phyloP scores from a whole-genome alignment of 192 early-diverging fungal genomes.

The Backusella morwellensis region DNA sequence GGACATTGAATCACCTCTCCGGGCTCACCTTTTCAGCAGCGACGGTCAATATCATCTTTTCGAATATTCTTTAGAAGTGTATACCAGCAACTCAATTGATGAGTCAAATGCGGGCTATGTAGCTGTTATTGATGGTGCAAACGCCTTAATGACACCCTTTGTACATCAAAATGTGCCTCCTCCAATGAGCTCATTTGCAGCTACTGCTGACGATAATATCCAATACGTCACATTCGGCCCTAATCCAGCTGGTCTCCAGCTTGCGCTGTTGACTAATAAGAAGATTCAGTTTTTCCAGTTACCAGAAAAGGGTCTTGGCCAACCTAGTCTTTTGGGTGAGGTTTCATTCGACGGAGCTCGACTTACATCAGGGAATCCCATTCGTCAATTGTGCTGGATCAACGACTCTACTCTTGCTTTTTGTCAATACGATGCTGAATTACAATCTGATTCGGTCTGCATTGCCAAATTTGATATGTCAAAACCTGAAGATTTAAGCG shows the following conservation, averaged over 20 bases:
- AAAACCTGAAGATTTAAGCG: constrained; percentile 19
- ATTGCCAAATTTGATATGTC: constrained; percentile 42
- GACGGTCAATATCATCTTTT: constrained; percentile 38
- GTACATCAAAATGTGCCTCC: constrained; percentile 86
- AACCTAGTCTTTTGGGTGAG: neutral
- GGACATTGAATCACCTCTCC: constrained; percentile 76
- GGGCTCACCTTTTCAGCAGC: constrained; percentile 58
- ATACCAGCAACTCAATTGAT: constrained; percentile 38
- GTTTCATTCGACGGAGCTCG: neutral
- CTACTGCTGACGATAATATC: constrained; percentile 41
- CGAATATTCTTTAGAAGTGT: constrained; percentile 41
- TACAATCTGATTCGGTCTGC: constrained; percentile 35
- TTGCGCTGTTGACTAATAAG: constrained; percentile 67
- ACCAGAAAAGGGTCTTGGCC: constrained; percentile 20
- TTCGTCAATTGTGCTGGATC: constrained; percentile 73
- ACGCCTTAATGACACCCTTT: constrained; percentile 74
- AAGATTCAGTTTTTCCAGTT: constrained; percentile 20
- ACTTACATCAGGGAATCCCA: neutral
- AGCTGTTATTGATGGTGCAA: constrained; percentile 76
- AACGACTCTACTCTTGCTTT: constrained; percentile 47
- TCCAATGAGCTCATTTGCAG: constrained; percentile 73
- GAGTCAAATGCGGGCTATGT: constrained; percentile 53
- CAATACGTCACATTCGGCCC: constrained; percentile 65
- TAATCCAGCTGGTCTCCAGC: constrained; percentile 60
- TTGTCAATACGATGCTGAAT: constrained; percentile 46